These are phyloP conservation scores for Plasmopara viticola DNA, from an alignment of 352 stramenopile species.

Conservation along the genomic window DNA sequence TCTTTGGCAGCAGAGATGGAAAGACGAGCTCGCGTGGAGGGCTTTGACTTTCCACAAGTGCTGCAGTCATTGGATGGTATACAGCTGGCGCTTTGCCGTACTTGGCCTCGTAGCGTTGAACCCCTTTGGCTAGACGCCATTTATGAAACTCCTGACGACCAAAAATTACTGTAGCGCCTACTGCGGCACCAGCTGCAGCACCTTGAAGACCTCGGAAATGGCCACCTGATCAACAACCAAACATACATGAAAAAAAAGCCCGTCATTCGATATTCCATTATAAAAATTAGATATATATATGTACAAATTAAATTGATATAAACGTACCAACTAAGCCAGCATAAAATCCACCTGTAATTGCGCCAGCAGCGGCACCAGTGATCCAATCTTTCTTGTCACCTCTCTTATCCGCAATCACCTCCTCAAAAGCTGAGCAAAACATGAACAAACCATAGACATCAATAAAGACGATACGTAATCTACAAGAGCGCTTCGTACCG, in stretches of 20 bases:
- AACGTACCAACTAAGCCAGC: constrained; percentile 50
- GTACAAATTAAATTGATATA: too few species aligned
- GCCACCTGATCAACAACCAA: constrained; percentile 34
- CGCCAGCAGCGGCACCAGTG: constrained; percentile 46
- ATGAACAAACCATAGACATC: not conserved
- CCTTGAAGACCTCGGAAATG: constrained; percentile 64
- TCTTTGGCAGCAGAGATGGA: constrained; percentile 63
- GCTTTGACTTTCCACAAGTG: constrained; percentile 55
- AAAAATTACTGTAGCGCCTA: constrained; percentile 56
- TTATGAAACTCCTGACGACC: constrained; percentile 65
- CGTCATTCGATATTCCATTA: not conserved
- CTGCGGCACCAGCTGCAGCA: constrained; percentile 44
- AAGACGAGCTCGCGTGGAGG: constrained; percentile 51
- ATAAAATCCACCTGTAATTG: constrained; percentile 69
- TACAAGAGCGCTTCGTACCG: constrained; percentile 20
- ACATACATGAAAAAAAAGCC: too few species aligned
- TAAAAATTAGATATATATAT: too few species aligned
- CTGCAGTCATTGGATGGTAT: constrained; percentile 58
- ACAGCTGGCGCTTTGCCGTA: constrained; percentile 54
- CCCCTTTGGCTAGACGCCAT: constrained; percentile 65
- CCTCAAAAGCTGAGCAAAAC: constrained; percentile 49
- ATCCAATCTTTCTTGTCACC: constrained; percentile 52
- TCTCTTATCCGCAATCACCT: constrained; percentile 67
- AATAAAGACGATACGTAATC: not conserved
- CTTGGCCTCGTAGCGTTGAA: constrained; percentile 78